phyloP scores from a whole-genome alignment of 257 asterid genomes.

The Solanum rostratum region DNA sequence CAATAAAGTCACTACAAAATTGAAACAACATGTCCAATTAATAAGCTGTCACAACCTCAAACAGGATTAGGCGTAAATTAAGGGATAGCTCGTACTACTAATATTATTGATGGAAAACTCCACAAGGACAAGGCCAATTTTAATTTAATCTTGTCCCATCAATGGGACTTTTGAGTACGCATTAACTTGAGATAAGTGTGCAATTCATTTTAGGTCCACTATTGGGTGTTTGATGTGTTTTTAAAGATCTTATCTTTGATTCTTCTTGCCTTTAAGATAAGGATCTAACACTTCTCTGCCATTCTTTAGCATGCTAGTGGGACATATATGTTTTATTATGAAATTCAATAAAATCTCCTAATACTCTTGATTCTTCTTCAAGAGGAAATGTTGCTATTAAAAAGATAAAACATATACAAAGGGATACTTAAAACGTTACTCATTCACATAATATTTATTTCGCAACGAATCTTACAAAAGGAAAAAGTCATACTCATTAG shows the following conservation, averaged over 20 bases:
- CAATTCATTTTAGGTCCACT: background rate
- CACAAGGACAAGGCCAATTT: background rate
- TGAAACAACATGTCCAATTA: background rate
- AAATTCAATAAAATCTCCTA: background rate
- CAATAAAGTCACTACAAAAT: background rate
- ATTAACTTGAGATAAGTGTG: background rate
- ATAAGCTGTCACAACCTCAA: background rate
- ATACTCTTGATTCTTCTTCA: background rate
- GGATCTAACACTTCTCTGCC: background rate
- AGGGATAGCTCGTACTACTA: background rate
- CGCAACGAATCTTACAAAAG: background rate
- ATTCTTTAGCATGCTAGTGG: background rate
- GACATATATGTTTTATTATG: background rate
- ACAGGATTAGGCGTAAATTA: background rate
- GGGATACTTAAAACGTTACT: background rate
- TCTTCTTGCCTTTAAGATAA: slow-evolving; percentile 5
- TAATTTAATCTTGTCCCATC: background rate
- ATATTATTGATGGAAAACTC: background rate
- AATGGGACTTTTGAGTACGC: background rate
- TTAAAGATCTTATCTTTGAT: background rate
- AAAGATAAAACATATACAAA: background rate
- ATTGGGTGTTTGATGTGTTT: background rate
- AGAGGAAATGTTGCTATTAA: background rate
- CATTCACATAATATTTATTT: background rate
- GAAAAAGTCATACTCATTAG: background rate